A percentile compares a stretch with the other conserved stretches of the same genome.
Evolutionary conservation across 441 rosid species (phyloP).

Genomic region (Viola pubescens): DNA sequence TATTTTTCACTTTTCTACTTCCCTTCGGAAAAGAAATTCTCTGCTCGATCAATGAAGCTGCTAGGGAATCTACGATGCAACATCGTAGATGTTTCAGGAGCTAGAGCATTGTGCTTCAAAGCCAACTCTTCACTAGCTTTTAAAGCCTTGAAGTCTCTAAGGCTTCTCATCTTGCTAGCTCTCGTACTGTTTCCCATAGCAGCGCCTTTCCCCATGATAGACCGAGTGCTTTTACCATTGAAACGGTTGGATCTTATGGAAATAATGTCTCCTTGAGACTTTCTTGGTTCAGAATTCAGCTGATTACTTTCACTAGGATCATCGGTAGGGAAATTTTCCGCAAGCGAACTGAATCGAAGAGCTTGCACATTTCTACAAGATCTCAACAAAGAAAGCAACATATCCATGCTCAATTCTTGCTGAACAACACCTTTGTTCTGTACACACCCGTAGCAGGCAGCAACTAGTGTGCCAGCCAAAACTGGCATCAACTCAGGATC

Average conservation of each 20-base stretch:
- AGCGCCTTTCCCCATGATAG: conserved; percentile 30
- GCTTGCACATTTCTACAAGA: conserved; percentile 48
- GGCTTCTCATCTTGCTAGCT: conserved; percentile 45
- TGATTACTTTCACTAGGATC: conserved; percentile 36
- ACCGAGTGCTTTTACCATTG: conserved; percentile 27
- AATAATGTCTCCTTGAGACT: conserved; percentile 29
- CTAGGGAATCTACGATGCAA: conserved; percentile 52
- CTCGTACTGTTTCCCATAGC: conserved; percentile 31
- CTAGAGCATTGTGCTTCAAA: conserved; percentile 25
- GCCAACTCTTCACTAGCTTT: conserved; percentile 40
- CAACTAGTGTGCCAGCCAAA: conserved; percentile 54
- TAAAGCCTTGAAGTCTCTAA: conserved; percentile 36
- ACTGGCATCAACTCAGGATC: conserved; percentile 68
- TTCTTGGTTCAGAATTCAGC: conserved; percentile 38
- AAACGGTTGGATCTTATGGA: conserved; percentile 34
- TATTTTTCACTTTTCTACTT: conserved; percentile 6
- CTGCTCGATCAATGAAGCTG: conserved; percentile 53
- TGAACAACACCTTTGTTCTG: conserved; percentile 62
- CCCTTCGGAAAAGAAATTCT: conserved; percentile 52
- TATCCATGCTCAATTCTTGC: conserved; percentile 70
- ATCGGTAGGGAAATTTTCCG: conserved; percentile 27
- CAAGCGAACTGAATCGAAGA: conserved; percentile 22
- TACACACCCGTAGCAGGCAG: conserved; percentile 65
- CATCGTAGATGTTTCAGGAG: conserved; percentile 35
- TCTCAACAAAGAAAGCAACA: conserved; percentile 57